Evolutionary conservation across 208 protist species (phyloP), one percentile per base, ranked within the genome.

Genomic region (Wallacemonas sp.): DNA sequence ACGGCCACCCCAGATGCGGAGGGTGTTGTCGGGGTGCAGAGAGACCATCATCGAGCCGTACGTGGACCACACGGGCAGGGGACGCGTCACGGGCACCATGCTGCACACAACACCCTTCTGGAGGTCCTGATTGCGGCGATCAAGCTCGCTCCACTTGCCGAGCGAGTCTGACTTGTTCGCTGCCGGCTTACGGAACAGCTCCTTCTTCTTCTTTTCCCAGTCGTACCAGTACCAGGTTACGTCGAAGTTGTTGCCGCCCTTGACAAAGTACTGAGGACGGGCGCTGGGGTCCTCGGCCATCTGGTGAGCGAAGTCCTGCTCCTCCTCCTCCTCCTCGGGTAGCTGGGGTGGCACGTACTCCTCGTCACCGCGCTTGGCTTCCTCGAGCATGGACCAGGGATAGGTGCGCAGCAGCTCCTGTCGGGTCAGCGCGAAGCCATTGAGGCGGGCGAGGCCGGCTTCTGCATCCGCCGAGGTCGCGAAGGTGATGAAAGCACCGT

Each of bases 181-280:
- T 37, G 81, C 79, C 34, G 86, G 84, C 69, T 84, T 82, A 42
- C 83, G 83, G 73, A 89, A 91, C 54, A 90, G 65, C 41, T 85
- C 78, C 27, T 78, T 80, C 67, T 91, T 78, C 26, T 85, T 81
- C 63, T 75, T 86, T 62, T 86, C 81, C 71, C 86, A 91, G 68
- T 92, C 85, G 60, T 85, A 93, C 87, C 83, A 92, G 71, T 91
- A 91, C 91, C 87, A 94, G 63, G 88, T 81, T 60, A 79, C 79
- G 75, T 93, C 85, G 55, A 83, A 79, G 22, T 63, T 50, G 12
- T 82, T 41, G 44, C 85, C 87, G 8, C 79, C 79, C 68, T 96
- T 96, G 59, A 88, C 76, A 57, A 96, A 57, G 62, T 89, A 96
- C 84, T 94, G 87, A 39, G 91, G 87, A 26, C 86, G 86, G 13